Base-by-base conservation (phyloP, 371 early-diverging fungal genomes). In the Mucor irregularis region DNA sequence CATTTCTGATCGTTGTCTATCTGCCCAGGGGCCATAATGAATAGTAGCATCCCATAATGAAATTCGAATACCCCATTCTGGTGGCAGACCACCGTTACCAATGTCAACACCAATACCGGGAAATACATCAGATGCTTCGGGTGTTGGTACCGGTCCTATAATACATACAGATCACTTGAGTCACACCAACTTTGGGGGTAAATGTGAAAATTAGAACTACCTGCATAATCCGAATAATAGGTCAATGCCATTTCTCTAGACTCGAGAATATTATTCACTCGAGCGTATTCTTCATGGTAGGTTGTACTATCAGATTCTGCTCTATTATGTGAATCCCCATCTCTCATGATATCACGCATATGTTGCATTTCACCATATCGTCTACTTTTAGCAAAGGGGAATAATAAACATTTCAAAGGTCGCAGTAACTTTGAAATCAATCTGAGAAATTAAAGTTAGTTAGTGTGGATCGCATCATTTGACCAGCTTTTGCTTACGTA, bases 11-110 rank as follows among this genome's bases (percentile, higher is more conserved):
- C 86, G 64, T 51, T 94, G 93, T n/a, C 91, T 80, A 69, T 91
- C 89, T 0, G 92, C 81, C 94, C 94, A 94, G 5, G 94, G 93
- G 0, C 94, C 94, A 64, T 93, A 94, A 24, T 87, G 79, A 0
- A 91, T 40, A 7, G 78, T 73, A 3, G 83, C 86, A 46, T 89
- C 83, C 54, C 73, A 68, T 39, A 88, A 57, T 5, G 69, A 72
- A 4, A 92, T 34, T 4, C 88, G 86, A 3, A 88, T 64, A 4
- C 88, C 87, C 90, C 90, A 90, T 62, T 90, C 85, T 21, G 93
- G 90, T 5, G 83, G 77, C 2, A 82, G 57, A 5, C 81, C 88
- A 2, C 85, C 85, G 56, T 84, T 84, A 17, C 85, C 84, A 40
- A 81, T 67, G 54, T 83, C 80, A 24, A 58, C 52, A 2, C 66